Conservation (phyloP, 208 protist species). For the Trichomonas gallinae region DNA sequence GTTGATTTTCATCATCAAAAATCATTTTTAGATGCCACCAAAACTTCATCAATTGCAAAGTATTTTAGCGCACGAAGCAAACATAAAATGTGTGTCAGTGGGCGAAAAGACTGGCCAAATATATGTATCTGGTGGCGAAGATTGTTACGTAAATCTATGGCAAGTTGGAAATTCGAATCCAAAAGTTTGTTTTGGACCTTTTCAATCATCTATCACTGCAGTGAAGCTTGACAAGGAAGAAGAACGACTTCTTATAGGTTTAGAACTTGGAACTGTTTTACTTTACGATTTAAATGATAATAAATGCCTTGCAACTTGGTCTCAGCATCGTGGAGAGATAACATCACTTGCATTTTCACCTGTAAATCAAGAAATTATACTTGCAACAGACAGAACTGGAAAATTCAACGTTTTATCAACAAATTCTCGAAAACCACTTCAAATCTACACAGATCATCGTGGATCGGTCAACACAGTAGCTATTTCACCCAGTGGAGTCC, state of each 20-base stretch:
- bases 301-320: background rate
- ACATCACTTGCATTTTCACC: background rate
- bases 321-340: background rate
- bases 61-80: background rate
- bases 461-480: background rate
- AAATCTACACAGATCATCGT: background rate
- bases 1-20: too few species aligned
- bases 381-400: background rate
- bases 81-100: background rate
- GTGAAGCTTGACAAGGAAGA: background rate
- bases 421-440: background rate
- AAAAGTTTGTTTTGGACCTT: background rate
- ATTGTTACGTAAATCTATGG: background rate
- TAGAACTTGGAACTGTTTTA: background rate
- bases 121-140: background rate
- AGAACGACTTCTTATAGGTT: background rate
- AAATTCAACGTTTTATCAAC: slow-evolving; percentile 6
- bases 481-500: background rate
- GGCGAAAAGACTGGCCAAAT: background rate
- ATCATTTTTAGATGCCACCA: background rate
- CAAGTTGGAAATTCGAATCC: background rate
- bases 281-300: background rate
- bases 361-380: background rate
- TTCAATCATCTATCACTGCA: background rate
- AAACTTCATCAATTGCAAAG: slow-evolving; percentile 15